Evolutionary conservation across 208 protist species (phyloP).

Genomic region (Acanthamoeba triangularis): DNA sequence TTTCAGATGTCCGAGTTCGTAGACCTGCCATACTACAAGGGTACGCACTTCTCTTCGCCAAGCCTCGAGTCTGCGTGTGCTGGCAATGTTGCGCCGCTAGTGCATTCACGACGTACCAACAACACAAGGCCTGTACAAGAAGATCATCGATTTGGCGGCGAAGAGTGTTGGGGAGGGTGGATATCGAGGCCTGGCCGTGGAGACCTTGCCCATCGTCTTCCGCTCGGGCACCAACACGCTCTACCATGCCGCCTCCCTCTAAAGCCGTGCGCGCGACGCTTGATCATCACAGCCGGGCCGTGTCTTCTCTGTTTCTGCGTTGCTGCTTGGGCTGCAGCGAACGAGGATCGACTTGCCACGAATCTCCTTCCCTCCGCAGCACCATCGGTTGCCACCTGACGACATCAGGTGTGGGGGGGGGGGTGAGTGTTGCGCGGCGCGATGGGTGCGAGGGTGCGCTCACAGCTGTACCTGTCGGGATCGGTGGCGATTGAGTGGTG

Average conservation of each 20-base stretch:
- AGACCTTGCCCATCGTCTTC: constrained; percentile 68
- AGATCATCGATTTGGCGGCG: constrained; percentile 56
- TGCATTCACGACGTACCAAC: too few relatives aligned
- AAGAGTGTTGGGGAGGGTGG: neutral
- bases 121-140: constrained; percentile 23
- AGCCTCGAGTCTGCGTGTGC: too few relatives aligned
- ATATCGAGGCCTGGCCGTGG: neutral
- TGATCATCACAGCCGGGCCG: neutral
- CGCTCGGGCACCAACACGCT: constrained; percentile 17
- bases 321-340: neutral
- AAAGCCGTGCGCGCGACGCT: neutral
- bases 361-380: neutral
- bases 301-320: too few relatives aligned
- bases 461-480: neutral
- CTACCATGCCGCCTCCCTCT: constrained; percentile 43
- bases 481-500: neutral
- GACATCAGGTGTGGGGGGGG: neutral
- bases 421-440: neutral
- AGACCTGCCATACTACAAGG: constrained; percentile 58
- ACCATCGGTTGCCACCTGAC: neutral
- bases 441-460: neutral
- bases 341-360: neutral
- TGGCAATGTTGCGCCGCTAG: too few relatives aligned
- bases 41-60: neutral
- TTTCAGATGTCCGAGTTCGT: constrained; percentile 70